A percentile compares a stretch with the other conserved stretches of the same genome.
These are phyloP conservation scores for Tolypocladium capitatum DNA, from an alignment of 2,329 filamentous ascomycete species.

Conservation along the genomic window DNA sequence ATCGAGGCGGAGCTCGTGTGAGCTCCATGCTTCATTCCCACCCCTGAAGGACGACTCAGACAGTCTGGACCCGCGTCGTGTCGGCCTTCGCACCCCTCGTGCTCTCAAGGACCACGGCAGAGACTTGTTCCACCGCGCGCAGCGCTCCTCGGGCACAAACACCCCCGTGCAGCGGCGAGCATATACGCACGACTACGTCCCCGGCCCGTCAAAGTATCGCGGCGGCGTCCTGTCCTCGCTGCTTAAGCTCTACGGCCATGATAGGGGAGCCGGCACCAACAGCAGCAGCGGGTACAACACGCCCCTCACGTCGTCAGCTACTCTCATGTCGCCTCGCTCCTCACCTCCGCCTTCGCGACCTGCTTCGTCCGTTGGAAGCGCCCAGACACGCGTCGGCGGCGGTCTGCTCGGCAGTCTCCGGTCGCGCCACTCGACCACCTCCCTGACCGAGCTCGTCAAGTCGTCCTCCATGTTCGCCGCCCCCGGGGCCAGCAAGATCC, in stretches of 20 bases:
- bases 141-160: conserved; percentile 19
- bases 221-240: conserved; percentile 62
- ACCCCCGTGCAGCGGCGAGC: conserved; percentile 33
- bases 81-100: conserved; percentile 12
- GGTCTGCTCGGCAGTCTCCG: conserved; percentile 28
- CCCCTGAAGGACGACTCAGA: conserved; percentile 18
- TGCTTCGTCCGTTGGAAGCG: conserved; percentile 20
- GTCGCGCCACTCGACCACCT: conserved; percentile 27
- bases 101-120: conserved; percentile 10
- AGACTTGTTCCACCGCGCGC: conserved; percentile 17
- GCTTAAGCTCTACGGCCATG: conserved; percentile 53
- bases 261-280: conserved; percentile 18
- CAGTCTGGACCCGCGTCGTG: conserved; percentile 2
- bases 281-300: conserved; percentile 28
- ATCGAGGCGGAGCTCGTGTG: conserved; percentile 22
- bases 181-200: conserved; percentile 43
- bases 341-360: conserved; percentile 28
- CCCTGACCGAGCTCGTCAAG: conserved; percentile 38
- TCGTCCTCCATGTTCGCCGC: conserved; percentile 39
- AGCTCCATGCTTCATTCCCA: conserved; percentile 19
- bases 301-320: conserved; percentile 23
- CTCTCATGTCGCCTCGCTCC: conserved; percentile 25
- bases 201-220: conserved; percentile 53
- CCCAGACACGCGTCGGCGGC: conserved; percentile 21
- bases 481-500: conserved; percentile 29